These are phyloP conservation scores for Boletus edulis DNA, from an alignment of 768 basidiomycete genomes.

Conservation along the genomic window DNA sequence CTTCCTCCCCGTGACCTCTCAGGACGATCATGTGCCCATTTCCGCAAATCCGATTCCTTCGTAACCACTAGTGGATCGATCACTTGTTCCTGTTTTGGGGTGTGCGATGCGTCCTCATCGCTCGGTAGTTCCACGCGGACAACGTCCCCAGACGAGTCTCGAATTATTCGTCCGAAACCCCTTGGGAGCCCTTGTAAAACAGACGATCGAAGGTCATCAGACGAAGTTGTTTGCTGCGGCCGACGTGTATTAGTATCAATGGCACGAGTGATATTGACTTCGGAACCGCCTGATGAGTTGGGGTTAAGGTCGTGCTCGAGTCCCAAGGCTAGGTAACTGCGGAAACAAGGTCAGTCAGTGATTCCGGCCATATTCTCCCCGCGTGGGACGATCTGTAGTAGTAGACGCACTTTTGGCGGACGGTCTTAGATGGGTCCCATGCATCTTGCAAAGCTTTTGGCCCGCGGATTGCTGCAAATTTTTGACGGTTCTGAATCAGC, in stretches of 20 bases:
- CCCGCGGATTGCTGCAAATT: slow-evolving; percentile 65
- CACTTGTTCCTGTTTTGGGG: slow-evolving; percentile 28
- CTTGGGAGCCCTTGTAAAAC: slow-evolving; percentile 39
- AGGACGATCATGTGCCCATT: slow-evolving; percentile 15
- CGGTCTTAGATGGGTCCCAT: slow-evolving; percentile 87
- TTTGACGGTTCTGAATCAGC: slow-evolving; percentile 4
- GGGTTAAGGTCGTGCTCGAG: slow-evolving; percentile 68
- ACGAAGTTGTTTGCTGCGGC: background rate
- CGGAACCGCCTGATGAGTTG: slow-evolving; percentile 64
- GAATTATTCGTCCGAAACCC: slow-evolving; percentile 78
- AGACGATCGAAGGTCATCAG: background rate
- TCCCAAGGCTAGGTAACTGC: slow-evolving; percentile 77
- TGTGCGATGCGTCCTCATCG: slow-evolving; percentile 38
- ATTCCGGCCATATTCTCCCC: background rate
- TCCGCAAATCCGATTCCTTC: slow-evolving; percentile 14
- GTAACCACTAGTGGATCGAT: slow-evolving; percentile 37
- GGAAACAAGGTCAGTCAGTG: background rate
- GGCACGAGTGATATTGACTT: slow-evolving; percentile 32
- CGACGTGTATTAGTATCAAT: background rate
- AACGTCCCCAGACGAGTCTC: slow-evolving; percentile 77
- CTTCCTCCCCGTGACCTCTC: background rate
- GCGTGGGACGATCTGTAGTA: background rate
- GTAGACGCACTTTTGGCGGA: slow-evolving; percentile 83
- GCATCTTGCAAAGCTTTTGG: slow-evolving; percentile 78
- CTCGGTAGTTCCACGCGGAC: slow-evolving; percentile 64